These are phyloP conservation scores for Penicillium samsonianum DNA, from an alignment of 495 filamentous ascomycete genomes.

Conservation along the genomic window DNA sequence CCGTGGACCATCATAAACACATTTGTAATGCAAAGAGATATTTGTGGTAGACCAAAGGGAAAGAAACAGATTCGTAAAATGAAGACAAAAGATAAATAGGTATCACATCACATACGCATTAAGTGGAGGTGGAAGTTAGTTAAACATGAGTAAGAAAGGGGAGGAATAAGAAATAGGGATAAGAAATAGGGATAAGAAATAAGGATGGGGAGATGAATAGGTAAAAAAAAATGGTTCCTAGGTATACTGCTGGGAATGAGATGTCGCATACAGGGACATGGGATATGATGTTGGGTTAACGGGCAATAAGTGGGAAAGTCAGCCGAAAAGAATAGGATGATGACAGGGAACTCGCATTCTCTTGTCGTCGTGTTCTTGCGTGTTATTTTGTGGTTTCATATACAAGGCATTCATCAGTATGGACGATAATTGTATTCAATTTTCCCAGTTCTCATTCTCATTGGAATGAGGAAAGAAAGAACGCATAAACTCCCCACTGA, in stretches of 20 bases:
- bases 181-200: no score
- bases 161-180: not conserved
- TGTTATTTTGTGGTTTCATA: not conserved
- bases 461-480: constrained; percentile 44
- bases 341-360: not conserved
- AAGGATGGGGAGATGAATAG: not conserved
- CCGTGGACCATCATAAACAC: not conserved
- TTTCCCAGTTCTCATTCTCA: constrained; percentile 29
- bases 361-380: not conserved
- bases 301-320: not conserved
- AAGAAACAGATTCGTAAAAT: not conserved
- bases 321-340: not conserved
- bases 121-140: not conserved
- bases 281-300: not conserved
- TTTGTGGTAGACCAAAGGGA: not conserved
- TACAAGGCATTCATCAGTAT: not conserved
- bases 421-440: not conserved
- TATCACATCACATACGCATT: not conserved
- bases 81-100: not conserved
- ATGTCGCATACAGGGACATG: not conserved
- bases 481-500: constrained; percentile 47
- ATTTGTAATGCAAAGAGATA: not conserved
- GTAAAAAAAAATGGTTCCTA: not conserved
- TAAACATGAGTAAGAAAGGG: not conserved
- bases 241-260: not conserved